Percentiles rank a stretch among this genome's conserved stretches.
These are phyloP conservation scores for Hippophae tibetana DNA, from an alignment of 306 rosid species.

Conservation along the genomic window DNA sequence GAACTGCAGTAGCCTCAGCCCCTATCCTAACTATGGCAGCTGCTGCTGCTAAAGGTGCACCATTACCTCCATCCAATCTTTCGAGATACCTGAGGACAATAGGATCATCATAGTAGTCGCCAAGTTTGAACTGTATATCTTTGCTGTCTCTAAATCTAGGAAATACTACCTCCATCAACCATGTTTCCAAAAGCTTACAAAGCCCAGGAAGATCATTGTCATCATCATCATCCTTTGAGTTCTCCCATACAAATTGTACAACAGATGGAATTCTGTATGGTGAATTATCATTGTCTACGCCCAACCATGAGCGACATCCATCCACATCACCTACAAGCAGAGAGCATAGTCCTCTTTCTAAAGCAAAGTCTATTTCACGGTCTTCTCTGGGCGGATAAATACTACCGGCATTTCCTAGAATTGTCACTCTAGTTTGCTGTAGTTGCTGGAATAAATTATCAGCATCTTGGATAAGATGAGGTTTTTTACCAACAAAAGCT, in stretches of 20 bases:
- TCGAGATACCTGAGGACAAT: slow-evolving; percentile 77
- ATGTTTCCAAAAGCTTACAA: slow-evolving; percentile 81
- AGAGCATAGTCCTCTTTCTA: slow-evolving; percentile 94
- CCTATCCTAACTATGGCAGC: slow-evolving; percentile 92
- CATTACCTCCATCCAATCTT: slow-evolving; percentile 64
- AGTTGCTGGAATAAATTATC: slow-evolving; percentile 87
- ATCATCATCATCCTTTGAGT: slow-evolving; percentile 62
- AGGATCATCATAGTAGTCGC: slow-evolving; percentile 92
- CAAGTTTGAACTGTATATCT: slow-evolving; percentile 58
- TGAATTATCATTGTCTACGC: slow-evolving; percentile 62
- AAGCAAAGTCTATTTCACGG: slow-evolving; percentile 75
- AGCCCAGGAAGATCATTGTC: slow-evolving; percentile 90
- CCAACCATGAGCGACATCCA: slow-evolving; percentile 77
- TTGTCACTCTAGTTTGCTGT: slow-evolving; percentile 66
- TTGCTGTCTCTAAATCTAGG: slow-evolving; percentile 88
- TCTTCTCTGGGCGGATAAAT: slow-evolving; percentile 42
- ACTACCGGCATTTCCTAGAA: slow-evolving; percentile 36
- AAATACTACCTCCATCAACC: slow-evolving; percentile 89
- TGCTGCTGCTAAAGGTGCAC: slow-evolving; percentile 94
- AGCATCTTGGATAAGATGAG: slow-evolving; percentile 85
- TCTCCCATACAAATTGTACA: slow-evolving; percentile 64
- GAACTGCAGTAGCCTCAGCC: slow-evolving; percentile 91
- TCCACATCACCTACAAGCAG: slow-evolving; percentile 91
- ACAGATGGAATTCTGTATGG: slow-evolving; percentile 74
- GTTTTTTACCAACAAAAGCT: slow-evolving; percentile 77